phyloP scores from a whole-genome alignment of 768 basidiomycete genomes.

The Suillus subaureus region DNA sequence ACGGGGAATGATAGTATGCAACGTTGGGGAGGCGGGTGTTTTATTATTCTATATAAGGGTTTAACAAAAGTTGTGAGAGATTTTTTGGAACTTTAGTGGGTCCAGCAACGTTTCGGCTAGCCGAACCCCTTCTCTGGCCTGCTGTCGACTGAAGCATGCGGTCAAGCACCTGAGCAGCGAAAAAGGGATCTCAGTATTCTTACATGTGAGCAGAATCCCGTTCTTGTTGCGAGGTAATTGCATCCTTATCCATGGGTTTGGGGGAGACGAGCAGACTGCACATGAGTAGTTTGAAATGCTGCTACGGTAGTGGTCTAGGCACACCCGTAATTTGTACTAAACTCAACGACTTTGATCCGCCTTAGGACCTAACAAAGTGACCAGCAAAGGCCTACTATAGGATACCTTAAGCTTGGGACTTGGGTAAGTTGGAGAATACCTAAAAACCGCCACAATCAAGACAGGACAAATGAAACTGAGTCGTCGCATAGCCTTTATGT shows the following conservation, averaged over 20 bases:
- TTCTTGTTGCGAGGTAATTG: not conserved
- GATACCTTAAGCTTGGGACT: too few relatives aligned
- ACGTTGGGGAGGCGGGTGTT: not conserved
- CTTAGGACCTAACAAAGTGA: too few relatives aligned
- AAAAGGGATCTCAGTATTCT: not conserved
- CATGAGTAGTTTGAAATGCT: not conserved
- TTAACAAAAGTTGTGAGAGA: too few relatives aligned
- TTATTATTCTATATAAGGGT: not conserved
- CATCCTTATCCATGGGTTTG: not conserved
- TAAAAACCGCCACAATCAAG: not conserved
- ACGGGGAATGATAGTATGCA: too few relatives aligned
- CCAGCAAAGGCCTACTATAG: too few relatives aligned
- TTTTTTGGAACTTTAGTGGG: not conserved
- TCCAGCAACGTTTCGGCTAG: not conserved
- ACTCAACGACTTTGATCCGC: not conserved
- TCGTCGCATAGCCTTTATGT: not conserved
- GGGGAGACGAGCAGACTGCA: not conserved
- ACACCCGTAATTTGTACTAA: not conserved
- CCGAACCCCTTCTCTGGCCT: not conserved
- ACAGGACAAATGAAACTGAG: not conserved
- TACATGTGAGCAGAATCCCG: not conserved
- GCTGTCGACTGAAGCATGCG: not conserved
- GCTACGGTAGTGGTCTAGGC: not conserved
- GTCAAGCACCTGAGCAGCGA: not conserved
- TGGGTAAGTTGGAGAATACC: not conserved